Evolutionary conservation across 2,329 filamentous ascomycete genomes (phyloP), one percentile per base, ranked within the genome.

Genomic region (Xylariaceae sp.): DNA sequence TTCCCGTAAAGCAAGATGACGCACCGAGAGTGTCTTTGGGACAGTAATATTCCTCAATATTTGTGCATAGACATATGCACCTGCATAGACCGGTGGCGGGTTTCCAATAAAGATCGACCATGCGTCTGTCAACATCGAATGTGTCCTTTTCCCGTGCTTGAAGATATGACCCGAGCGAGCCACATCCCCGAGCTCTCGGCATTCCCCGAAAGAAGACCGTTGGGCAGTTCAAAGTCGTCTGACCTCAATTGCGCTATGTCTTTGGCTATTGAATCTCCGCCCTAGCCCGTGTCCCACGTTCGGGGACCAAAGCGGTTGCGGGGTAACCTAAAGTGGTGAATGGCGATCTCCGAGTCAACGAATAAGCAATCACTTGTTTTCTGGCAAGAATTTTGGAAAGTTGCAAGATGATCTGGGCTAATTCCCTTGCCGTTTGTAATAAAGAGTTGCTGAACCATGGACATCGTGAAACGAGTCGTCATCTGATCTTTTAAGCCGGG

Each of bases 221-320:
- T 16, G 27, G 47, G 40, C 48, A 50, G 41, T 48, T 46, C 29
- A 22, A 49, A 37, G 50, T 51, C 48, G 44, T 22, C 45, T 52
- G 48, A 53, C 50, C 41, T 12, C 25, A 5, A 37, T 34, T 40
- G 43, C 33, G 36, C 17, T 32, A 46, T 40, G 37, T 49, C 23
- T 42, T 49, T 53, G 50, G 50, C 27, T 37, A 39, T 19, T n/a
- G n/a, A 7, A 20, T 19, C 34, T 33, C 25, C 21, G 22, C 44
- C 22, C 42, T 29, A 40, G 22, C n/a, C 34, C 37, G 42, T 40
- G 45, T 42, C n/a, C n/a, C 34, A 41, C n/a, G 37, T 37, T 37
- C 37, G 47, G 21, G 47, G 44, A 41, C 27, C 37, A 27, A 38
- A n/a, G 40, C 23, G 37, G 44, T 47, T 53, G 50, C 48, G 50